Evolutionary conservation across 2,329 filamentous ascomycete species (phyloP).

Genomic region (Calonectria pseudoturangicola): DNA sequence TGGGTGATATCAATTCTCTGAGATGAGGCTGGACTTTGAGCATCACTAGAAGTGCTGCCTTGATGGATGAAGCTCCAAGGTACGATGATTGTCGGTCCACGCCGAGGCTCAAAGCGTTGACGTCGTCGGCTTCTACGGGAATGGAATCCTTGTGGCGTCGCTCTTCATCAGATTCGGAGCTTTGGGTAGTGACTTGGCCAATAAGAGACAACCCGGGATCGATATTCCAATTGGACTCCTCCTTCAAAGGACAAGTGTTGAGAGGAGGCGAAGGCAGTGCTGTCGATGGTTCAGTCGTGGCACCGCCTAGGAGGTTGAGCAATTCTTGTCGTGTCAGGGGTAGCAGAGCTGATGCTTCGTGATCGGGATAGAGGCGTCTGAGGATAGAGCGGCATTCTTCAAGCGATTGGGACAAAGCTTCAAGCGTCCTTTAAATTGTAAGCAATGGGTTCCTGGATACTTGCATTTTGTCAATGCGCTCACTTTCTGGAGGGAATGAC

Average conservation of each 20-base stretch:
- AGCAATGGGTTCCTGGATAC: slow-evolving; percentile 27
- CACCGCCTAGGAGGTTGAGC: slow-evolving; percentile 72
- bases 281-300: slow-evolving; percentile 62
- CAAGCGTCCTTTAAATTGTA: slow-evolving; percentile 68
- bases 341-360: slow-evolving; percentile 70
- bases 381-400: slow-evolving; percentile 80
- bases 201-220: slow-evolving; percentile 66
- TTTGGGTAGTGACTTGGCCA: slow-evolving; percentile 31
- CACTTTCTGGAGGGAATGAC: slow-evolving; percentile 87
- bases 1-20: slow-evolving; percentile 65
- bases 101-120: slow-evolving; percentile 74
- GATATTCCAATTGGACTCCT: slow-evolving; percentile 69
- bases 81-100: slow-evolving; percentile 78
- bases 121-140: slow-evolving; percentile 44
- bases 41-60: slow-evolving; percentile 84
- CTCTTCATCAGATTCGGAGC: slow-evolving; percentile 37
- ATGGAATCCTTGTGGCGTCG: slow-evolving; percentile 25
- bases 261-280: slow-evolving; percentile 73
- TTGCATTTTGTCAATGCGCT: slow-evolving; percentile 55
- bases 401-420: slow-evolving; percentile 78
- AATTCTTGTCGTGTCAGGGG: slow-evolving; percentile 76
- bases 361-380: slow-evolving; percentile 77
- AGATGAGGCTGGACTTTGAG: slow-evolving; percentile 72
- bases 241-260: slow-evolving; percentile 68
- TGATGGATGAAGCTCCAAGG: slow-evolving; percentile 84